Conservation (phyloP, 495 filamentous ascomycete genomes). For the Podospora comata region DNA sequence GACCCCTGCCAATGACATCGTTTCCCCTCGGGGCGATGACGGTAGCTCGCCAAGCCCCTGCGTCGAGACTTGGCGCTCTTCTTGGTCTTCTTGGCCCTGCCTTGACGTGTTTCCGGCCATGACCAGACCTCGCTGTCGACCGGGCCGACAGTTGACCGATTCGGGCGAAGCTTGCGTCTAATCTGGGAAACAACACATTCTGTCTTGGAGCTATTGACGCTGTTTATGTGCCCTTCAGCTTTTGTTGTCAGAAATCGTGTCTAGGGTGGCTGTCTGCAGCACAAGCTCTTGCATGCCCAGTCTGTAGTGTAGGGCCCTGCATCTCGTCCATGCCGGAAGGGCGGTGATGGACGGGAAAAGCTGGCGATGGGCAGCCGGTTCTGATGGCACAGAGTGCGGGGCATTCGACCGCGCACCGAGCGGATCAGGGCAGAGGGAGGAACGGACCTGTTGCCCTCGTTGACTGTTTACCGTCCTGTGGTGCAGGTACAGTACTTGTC, state of each 20-base stretch:
- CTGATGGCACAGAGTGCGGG: not conserved
- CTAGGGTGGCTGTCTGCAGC: not conserved
- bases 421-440: not conserved
- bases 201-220: slow-evolving; percentile 9
- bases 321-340: not conserved
- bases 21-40: slow-evolving; percentile 13
- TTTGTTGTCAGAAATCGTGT: not conserved
- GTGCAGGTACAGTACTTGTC: not conserved
- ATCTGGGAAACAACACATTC: slow-evolving; percentile 13
- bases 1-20: slow-evolving; percentile 32
- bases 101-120: slow-evolving; percentile 14
- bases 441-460: slow-evolving; percentile 2
- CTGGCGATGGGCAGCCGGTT: not conserved
- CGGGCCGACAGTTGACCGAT: slow-evolving; percentile 12
- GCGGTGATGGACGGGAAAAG: not conserved
- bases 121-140: slow-evolving; percentile 15
- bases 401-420: slow-evolving; percentile 3
- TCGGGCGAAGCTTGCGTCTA: slow-evolving; percentile 9
- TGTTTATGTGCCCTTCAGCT: slow-evolving; percentile 7
- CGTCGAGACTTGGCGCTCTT: slow-evolving; percentile 6
- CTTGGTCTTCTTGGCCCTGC: slow-evolving; percentile 6
- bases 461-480: not conserved
- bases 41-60: slow-evolving; percentile 15
- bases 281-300: not conserved
- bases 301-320: slow-evolving; percentile 1